These are phyloP conservation scores for Toxicodendron radicans DNA, from an alignment of 345 rosid genomes.

Conservation along the genomic window DNA sequence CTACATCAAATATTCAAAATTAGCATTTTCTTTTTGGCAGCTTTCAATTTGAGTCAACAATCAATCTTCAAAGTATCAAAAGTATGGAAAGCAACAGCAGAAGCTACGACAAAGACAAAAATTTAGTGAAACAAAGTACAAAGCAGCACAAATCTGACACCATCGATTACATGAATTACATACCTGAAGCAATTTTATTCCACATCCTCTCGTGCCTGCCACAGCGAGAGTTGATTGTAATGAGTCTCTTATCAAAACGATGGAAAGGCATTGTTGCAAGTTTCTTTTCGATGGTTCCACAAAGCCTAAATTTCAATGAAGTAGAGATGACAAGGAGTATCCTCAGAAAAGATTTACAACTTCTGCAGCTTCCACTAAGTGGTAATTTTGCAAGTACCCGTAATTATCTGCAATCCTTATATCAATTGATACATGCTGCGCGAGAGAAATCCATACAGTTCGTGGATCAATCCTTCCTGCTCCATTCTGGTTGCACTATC, in stretches of 20 bases:
- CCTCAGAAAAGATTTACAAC: background rate
- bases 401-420: background rate
- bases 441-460: conserved; percentile 15
- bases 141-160: background rate
- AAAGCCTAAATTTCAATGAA: conserved; percentile 16
- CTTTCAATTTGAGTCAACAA: background rate
- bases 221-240: conserved; percentile 15
- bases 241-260: conserved; percentile 18
- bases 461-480: conserved; percentile 22
- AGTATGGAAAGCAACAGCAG: conserved; percentile 15
- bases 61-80: background rate
- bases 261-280: conserved; percentile 17
- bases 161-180: conserved; percentile 21
- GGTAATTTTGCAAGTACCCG: background rate
- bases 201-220: conserved; percentile 24
- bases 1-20: background rate
- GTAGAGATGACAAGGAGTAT: conserved; percentile 18
- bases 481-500: conserved; percentile 20
- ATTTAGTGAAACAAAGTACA: background rate
- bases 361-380: conserved; percentile 1
- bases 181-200: conserved; percentile 22
- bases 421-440: conserved; percentile 14
- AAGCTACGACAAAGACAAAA: background rate
- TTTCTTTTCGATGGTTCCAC: conserved; percentile 2
- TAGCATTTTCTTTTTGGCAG: background rate